A percentile compares a stretch with the other conserved stretches of the same genome.
Evolutionary conservation across 371 early-diverging fungal species (phyloP).

Genomic region (Thermomucor indicae-seudaticae): DNA sequence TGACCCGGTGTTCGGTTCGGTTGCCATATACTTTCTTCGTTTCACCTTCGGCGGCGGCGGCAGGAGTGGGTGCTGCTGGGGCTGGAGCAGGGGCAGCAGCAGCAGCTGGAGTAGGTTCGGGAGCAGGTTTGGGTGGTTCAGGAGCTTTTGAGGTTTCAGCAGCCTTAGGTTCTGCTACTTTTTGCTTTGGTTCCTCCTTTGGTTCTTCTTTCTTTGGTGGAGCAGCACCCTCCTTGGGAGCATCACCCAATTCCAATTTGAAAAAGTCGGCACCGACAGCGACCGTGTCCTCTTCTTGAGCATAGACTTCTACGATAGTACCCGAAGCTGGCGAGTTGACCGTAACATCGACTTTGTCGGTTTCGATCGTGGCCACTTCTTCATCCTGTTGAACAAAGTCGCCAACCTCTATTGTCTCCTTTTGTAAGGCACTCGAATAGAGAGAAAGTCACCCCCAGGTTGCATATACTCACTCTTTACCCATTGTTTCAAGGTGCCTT

Average conservation of each 20-base stretch:
- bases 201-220: slow-evolving; percentile 39
- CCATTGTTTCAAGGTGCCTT: slow-evolving; percentile 95
- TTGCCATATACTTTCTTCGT: slow-evolving; percentile 29
- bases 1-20: slow-evolving; percentile 72
- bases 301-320: slow-evolving; percentile 77
- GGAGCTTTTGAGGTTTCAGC: slow-evolving; percentile 22
- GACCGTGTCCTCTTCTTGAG: slow-evolving; percentile 91
- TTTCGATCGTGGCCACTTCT: slow-evolving; percentile 95
- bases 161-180: slow-evolving; percentile 33
- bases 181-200: slow-evolving; percentile 26
- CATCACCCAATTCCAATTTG: slow-evolving; percentile 81
- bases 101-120: slow-evolving; percentile 18
- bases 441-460: background rate
- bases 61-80: slow-evolving; percentile 16
- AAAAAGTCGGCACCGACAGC: slow-evolving; percentile 91
- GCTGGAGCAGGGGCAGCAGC: slow-evolving; percentile 31
- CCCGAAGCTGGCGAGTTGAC: slow-evolving; percentile 95
- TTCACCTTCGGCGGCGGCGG: slow-evolving; percentile 11
- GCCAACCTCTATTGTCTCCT: slow-evolving; percentile 93
- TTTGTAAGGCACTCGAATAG: background rate
- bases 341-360: slow-evolving; percentile 96
- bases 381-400: slow-evolving; percentile 94
- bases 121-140: slow-evolving; percentile 41
- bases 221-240: slow-evolving; percentile 54
- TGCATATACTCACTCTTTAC: slow-evolving; percentile 75